phyloP scores from a whole-genome alignment of 257 asterid genomes.

The Salvia splendens region DNA sequence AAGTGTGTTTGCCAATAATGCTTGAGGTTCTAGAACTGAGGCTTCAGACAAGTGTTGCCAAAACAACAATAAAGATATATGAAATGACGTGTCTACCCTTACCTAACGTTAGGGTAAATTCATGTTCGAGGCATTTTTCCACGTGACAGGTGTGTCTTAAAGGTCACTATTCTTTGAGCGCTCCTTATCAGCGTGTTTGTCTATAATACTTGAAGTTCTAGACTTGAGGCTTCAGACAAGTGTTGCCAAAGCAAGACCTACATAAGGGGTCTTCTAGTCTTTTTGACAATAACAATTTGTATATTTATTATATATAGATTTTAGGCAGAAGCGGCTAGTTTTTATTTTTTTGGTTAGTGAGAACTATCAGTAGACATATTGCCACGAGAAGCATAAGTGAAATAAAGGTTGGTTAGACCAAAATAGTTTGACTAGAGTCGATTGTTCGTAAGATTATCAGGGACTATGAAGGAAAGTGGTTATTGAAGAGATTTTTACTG shows the following conservation, averaged over 20 bases:
- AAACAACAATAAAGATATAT: background rate
- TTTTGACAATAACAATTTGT: background rate
- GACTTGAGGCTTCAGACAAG: background rate
- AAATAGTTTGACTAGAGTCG: background rate
- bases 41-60: background rate
- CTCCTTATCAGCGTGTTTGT: background rate
- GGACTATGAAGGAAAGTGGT: background rate
- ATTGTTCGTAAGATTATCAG: background rate
- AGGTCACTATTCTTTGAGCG: background rate
- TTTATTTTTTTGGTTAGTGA: background rate
- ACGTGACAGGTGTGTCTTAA: background rate
- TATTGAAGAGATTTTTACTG: background rate
- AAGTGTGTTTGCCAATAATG: background rate
- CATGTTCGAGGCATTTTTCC: background rate
- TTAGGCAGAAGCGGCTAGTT: background rate
- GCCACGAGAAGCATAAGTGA: background rate
- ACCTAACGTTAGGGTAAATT: background rate
- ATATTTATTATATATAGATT: background rate
- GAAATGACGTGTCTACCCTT: slow-evolving; percentile 2
- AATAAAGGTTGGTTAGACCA: background rate
- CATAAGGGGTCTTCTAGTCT: background rate
- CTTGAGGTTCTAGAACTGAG: background rate
- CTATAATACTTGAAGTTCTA: background rate
- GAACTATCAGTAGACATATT: background rate
- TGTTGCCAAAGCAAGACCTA: background rate